phyloP scores from a whole-genome alignment of 495 filamentous ascomycete genomes.

The Hypoxylon lienhwacheense region DNA sequence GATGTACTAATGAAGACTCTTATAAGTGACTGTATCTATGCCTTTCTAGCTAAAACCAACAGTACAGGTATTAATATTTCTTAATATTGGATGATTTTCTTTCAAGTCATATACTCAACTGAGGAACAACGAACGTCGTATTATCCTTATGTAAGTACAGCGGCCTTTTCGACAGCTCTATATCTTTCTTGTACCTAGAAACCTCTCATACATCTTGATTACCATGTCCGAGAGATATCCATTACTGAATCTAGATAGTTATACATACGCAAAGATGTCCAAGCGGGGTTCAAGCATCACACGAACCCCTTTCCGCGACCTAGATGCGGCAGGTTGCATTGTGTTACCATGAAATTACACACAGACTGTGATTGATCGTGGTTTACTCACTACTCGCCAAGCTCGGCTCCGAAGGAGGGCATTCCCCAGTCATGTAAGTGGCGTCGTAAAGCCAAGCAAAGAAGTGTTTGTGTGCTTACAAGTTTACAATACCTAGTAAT shows the following conservation, averaged over 20 bases:
- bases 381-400: slow-evolving; percentile 9
- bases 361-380: slow-evolving; percentile 1
- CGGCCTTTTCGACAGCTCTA: background rate
- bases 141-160: too few relatives aligned
- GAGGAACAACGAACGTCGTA: too few relatives aligned
- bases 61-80: too few relatives aligned
- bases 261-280: background rate
- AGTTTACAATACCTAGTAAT: too few relatives aligned
- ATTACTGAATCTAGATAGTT: slow-evolving; percentile 8
- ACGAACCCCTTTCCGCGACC: background rate
- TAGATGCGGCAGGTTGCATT: slow-evolving; percentile 12
- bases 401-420: slow-evolving; percentile 14
- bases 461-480: too few relatives aligned
- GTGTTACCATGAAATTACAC: background rate
- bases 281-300: slow-evolving; percentile 11
- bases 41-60: too few relatives aligned
- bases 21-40: too few relatives aligned
- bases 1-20: too few relatives aligned
- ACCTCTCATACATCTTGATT: background rate
- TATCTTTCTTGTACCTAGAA: background rate
- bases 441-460: slow-evolving; percentile 18
- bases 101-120: too few relatives aligned
- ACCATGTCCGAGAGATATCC: slow-evolving; percentile 9
- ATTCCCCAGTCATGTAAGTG: slow-evolving; percentile 13
- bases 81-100: too few relatives aligned